Percentiles rank a stretch among this genome's conserved stretches.
phyloP scores from a whole-genome alignment of 768 basidiomycete genomes.

The Phlebiopsis gigantea region DNA sequence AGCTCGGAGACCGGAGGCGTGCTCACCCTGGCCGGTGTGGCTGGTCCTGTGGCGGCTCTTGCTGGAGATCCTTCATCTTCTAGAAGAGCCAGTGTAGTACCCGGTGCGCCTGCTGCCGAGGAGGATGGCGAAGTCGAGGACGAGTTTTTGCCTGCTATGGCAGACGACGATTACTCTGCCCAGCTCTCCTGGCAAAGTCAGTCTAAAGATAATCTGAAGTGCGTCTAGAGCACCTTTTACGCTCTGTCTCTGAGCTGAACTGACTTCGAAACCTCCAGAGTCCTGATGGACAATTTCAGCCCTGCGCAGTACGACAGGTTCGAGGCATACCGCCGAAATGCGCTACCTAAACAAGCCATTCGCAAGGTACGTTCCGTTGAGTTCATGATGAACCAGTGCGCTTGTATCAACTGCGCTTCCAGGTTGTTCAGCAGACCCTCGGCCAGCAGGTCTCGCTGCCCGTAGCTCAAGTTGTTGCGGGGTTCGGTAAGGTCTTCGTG shows the following conservation, averaged over 20 bases:
- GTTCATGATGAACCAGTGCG: neutral
- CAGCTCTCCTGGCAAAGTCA: conserved; percentile 82
- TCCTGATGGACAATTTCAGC: conserved; percentile 85
- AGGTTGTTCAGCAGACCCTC: conserved; percentile 81
- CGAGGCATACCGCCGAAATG: conserved; percentile 81
- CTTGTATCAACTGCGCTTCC: neutral
- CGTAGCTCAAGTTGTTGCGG: conserved; percentile 85
- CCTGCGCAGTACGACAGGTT: conserved; percentile 83
- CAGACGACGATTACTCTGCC: conserved; percentile 84
- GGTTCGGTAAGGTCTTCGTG: conserved; percentile 87
- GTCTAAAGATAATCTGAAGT: conserved; percentile 87
- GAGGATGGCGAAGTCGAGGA: conserved; percentile 74
- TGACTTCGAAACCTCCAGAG: conserved; percentile 35
- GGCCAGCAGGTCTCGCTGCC: conserved; percentile 83
- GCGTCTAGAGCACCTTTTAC: conserved; percentile 15
- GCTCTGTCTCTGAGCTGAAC: neutral
- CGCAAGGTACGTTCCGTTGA: conserved; percentile 58
- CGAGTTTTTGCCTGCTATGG: conserved; percentile 78
- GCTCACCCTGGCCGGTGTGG: conserved; percentile 20
- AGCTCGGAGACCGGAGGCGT: conserved; percentile 9
- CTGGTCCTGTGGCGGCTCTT: neutral
- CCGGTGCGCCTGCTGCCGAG: conserved; percentile 21
- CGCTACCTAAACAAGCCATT: conserved; percentile 80
- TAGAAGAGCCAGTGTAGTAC: conserved; percentile 1
- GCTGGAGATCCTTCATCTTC: neutral